These are phyloP conservation scores for Lumnitzera racemosa DNA, from an alignment of 345 rosid genomes.

Conservation along the genomic window DNA sequence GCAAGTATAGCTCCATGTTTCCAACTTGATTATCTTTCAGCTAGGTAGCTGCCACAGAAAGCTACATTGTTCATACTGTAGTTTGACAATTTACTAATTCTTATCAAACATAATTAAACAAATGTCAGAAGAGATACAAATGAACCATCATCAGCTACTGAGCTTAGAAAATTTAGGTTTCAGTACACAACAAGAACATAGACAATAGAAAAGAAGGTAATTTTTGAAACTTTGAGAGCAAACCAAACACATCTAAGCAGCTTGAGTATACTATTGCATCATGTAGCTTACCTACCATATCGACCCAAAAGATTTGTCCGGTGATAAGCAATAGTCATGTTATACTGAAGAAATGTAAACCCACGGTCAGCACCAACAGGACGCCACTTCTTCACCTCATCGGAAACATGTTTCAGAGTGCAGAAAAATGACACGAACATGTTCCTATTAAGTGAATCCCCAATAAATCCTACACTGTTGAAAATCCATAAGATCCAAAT, in stretches of 20 bases:
- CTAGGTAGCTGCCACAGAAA: no score
- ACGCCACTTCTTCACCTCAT: conserved; percentile 86
- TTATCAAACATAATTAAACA: neutral
- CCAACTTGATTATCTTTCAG: no score
- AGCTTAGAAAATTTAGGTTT: no score
- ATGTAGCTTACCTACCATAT: conserved; percentile 83
- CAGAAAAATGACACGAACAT: conserved; percentile 92
- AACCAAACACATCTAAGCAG: neutral
- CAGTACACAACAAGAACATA: no score
- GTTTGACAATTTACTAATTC: neutral
- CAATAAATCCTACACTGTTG: conserved; percentile 84
- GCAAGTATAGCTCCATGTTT: no score
- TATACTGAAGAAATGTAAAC: conserved; percentile 66
- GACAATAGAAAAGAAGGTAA: no score
- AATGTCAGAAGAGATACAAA: neutral
- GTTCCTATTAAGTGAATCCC: conserved; percentile 91
- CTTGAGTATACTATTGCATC: neutral
- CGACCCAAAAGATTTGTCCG: conserved; percentile 86
- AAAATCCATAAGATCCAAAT: conserved; percentile 22
- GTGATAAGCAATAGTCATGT: conserved; percentile 87
- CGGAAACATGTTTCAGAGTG: conserved; percentile 43
- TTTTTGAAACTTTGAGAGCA: neutral
- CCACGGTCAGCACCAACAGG: conserved; percentile 94
- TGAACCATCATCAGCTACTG: no score
- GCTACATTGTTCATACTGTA: no score